Percentiles rank a stretch among this genome's conserved stretches.
These are phyloP conservation scores for Dissoconium aciculare DNA, from an alignment of 2,329 filamentous ascomycete species.

Conservation along the genomic window DNA sequence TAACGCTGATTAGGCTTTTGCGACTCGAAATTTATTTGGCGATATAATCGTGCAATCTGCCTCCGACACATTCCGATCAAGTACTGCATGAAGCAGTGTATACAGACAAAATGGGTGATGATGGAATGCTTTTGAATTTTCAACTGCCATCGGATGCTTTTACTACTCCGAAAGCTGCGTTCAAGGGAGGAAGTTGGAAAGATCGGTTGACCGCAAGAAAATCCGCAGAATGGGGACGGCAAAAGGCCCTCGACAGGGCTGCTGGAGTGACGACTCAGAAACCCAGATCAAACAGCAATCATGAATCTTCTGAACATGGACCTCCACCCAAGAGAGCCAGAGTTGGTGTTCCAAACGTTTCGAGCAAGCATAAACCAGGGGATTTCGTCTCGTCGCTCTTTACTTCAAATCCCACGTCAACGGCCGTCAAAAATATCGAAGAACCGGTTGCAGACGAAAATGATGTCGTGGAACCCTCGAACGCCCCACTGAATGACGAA, in stretches of 20 bases:
- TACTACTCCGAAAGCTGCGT: slow-evolving; percentile 47
- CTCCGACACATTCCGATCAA: no score
- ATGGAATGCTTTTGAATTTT: slow-evolving; percentile 91
- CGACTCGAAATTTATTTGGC: no score
- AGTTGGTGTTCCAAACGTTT: slow-evolving; percentile 13
- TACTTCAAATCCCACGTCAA: slow-evolving; percentile 68
- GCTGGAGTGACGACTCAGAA: slow-evolving; percentile 4
- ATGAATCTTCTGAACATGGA: slow-evolving; percentile 2
- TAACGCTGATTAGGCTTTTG: no score
- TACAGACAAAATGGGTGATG: slow-evolving; percentile 93
- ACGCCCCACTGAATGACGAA: slow-evolving; percentile 74
- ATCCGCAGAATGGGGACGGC: slow-evolving; percentile 40
- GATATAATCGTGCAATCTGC: no score
- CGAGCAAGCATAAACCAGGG: no score
- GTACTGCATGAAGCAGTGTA: no score
- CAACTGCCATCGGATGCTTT: slow-evolving; percentile 52
- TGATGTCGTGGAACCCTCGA: slow-evolving; percentile 57
- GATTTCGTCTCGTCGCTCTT: slow-evolving; percentile 77
- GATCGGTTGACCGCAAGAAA: slow-evolving; percentile 73
- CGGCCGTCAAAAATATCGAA: slow-evolving; percentile 42
- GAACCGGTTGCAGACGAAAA: slow-evolving; percentile 23
- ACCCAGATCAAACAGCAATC: slow-evolving; percentile 6
- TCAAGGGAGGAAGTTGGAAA: slow-evolving; percentile 88
- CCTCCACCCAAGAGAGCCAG: slow-evolving; percentile 11
- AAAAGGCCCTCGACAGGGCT: slow-evolving; percentile 22